phyloP scores from a whole-genome alignment of 208 protist species.

The Tetramitus jugosus region DNA sequence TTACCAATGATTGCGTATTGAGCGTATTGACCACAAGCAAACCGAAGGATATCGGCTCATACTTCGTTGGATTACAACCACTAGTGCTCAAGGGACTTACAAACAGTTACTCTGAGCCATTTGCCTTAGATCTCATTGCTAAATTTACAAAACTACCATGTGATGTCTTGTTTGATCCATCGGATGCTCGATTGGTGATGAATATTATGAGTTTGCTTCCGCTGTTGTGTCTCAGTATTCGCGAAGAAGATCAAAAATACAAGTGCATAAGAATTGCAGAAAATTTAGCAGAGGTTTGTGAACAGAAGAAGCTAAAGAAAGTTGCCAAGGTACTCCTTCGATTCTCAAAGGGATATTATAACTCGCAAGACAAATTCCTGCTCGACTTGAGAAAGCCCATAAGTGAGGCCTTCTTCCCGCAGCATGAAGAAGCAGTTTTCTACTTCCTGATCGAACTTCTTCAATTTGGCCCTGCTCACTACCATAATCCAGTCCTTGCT shows the following conservation, averaged over 20 bases:
- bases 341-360: constrained; percentile 16
- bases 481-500: background rate
- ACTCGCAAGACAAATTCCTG: background rate
- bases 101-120: background rate
- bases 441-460: background rate
- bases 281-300: background rate
- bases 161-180: background rate
- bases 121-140: background rate
- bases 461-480: background rate
- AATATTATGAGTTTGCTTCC: constrained; percentile 15
- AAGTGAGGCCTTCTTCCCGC: constrained; percentile 11
- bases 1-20: background rate
- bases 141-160: background rate
- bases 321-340: constrained; percentile 4
- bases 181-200: background rate
- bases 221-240: background rate
- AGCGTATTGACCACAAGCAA: background rate
- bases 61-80: background rate
- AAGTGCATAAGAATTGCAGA: background rate
- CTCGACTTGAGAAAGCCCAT: constrained; percentile 8
- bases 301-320: background rate
- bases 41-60: background rate
- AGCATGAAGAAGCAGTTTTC: constrained; percentile 2
- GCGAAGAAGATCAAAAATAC: background rate
- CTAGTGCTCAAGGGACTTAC: background rate